These are phyloP conservation scores for Curvularia spicifera DNA, from an alignment of 2,329 filamentous ascomycete genomes.

Conservation along the genomic window DNA sequence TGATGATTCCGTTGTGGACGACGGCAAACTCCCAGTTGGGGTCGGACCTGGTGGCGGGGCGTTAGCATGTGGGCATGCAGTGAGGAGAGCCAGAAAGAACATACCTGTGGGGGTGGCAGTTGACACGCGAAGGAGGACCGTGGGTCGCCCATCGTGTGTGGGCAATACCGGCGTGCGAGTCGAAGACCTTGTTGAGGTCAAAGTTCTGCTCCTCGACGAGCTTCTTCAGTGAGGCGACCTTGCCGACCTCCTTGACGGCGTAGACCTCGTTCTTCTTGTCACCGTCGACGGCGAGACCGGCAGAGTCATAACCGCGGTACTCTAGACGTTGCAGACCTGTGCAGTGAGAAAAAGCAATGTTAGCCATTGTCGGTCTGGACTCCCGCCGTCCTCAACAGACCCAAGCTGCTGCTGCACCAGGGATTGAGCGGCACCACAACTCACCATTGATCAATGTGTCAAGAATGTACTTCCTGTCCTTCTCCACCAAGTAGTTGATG, in stretches of 20 bases:
- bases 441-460: conserved; percentile 94
- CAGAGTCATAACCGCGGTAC: conserved; percentile 98
- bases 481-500: conserved; percentile 99
- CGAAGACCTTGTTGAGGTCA: conserved; percentile 90
- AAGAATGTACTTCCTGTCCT: conserved; percentile 95
- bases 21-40: conserved; percentile 94
- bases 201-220: conserved; percentile 84
- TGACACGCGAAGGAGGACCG: conserved; percentile 87
- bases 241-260: conserved; percentile 99
- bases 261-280: conserved; percentile 99
- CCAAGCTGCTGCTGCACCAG: background rate
- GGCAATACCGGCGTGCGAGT: conserved; percentile 97
- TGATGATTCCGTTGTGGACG: conserved; percentile 99
- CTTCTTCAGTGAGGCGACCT: conserved; percentile 94
- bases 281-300: conserved; percentile 92
- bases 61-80: conserved; percentile 26
- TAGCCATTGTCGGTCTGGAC: conserved; percentile 25
- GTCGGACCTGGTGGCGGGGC: conserved; percentile 72
- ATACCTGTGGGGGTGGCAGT: conserved; percentile 98
- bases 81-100: conserved; percentile 34
- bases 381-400: conserved; percentile 13
- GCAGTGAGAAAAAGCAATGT: conserved; percentile 22
- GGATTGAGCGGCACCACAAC: conserved; percentile 42
- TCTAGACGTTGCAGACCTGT: conserved; percentile 91
- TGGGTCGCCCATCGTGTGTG: conserved; percentile 99